These are phyloP conservation scores for Aureobasidium vineae DNA, from an alignment of 2,329 filamentous ascomycete species.

Conservation along the genomic window DNA sequence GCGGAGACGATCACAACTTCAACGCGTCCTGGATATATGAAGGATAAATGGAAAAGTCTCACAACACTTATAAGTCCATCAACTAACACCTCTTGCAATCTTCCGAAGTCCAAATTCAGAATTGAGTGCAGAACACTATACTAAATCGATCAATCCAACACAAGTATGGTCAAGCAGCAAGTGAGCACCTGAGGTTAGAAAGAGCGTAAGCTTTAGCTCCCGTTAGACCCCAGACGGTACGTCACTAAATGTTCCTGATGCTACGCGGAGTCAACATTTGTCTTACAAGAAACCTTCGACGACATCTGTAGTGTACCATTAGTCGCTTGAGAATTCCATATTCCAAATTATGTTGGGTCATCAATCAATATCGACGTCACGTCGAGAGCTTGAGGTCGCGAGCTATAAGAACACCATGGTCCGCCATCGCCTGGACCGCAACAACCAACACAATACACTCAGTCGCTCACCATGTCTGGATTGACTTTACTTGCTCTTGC, in stretches of 20 bases:
- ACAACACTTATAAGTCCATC: background rate
- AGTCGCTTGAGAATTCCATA: background rate
- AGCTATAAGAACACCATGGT: background rate
- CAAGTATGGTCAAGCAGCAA: background rate
- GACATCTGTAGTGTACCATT: slow-evolving; percentile 11
- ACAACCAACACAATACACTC: background rate
- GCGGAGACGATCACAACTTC: slow-evolving; percentile 3
- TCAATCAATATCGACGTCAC: slow-evolving; percentile 6
- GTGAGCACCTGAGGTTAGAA: slow-evolving; percentile 9
- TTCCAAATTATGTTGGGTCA: background rate
- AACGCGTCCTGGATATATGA: background rate
- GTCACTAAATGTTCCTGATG: slow-evolving; percentile 1
- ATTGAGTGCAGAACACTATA: too few relatives aligned
- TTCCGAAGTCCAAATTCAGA: background rate
- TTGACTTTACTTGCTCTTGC: slow-evolving; percentile 18
- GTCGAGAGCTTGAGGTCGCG: background rate
- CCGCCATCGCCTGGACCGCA: background rate
- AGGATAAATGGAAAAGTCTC: background rate
- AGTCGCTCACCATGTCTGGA: background rate
- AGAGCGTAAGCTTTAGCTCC: slow-evolving; percentile 15
- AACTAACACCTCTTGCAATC: background rate
- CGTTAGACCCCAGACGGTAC: slow-evolving; percentile 1
- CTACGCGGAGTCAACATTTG: background rate
- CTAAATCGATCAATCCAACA: background rate
- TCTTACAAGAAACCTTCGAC: background rate